Conservation (phyloP, 1,284 basidiomycete genomes). For the Stygiomarasmius scandens region DNA sequence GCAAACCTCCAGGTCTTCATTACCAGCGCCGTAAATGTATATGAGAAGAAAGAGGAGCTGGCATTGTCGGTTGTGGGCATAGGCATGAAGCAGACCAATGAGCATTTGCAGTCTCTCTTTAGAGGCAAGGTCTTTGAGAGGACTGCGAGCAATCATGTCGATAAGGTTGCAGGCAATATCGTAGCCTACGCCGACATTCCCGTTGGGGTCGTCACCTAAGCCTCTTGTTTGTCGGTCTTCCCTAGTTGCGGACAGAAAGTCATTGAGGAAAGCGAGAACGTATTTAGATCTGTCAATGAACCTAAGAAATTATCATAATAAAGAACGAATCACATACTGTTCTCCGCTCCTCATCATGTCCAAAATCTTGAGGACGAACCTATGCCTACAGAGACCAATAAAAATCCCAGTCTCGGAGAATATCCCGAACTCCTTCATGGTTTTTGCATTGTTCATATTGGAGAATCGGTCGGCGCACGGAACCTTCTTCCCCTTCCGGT, state of each 20-base stretch:
- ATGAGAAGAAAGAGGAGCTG: neutral
- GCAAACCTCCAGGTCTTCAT: neutral
- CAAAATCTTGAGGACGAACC: neutral
- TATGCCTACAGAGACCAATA: constrained; percentile 4
- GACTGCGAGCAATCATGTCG: neutral
- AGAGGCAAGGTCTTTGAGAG: neutral
- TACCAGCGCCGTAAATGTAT: neutral
- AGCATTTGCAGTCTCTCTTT: neutral
- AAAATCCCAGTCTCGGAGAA: constrained; percentile 3
- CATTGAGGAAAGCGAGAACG: neutral
- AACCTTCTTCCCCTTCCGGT: neutral
- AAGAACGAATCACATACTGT: neutral
- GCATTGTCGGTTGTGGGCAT: constrained; percentile 2
- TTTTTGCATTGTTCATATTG: neutral
- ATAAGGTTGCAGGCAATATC: neutral
- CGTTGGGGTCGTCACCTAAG: neutral
- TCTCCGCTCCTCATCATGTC: constrained; percentile 7
- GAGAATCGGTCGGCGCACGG: constrained; percentile 1
- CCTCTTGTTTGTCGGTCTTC: neutral
- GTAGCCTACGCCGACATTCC: neutral
- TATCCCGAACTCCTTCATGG: neutral
- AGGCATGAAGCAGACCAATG: neutral
- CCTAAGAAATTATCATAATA: neutral
- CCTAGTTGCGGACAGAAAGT: neutral
- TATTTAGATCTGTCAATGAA: neutral